Evolutionary conservation across 352 stramenopile genomes (phyloP), one percentile per base, ranked within the genome.

Genomic region (Globisporangium echinulatum): DNA sequence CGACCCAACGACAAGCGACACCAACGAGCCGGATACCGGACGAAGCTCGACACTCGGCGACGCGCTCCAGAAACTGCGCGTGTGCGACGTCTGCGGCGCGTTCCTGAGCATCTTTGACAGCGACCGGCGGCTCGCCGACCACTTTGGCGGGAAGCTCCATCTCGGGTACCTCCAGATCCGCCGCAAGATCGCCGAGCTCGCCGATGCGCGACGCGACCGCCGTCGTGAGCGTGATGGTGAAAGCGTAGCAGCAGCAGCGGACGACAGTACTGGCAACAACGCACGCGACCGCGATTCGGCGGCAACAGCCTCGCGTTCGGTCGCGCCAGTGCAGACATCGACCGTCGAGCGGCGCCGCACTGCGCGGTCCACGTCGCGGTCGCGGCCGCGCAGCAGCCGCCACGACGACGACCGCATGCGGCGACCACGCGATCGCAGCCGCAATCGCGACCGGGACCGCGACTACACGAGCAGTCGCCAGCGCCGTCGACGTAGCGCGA

Each of bases 81-180:
- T 97, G 52, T 97, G 90, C 57, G 87, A 97, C 67, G 85, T 97
- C 40, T 97, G 90, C 59, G 90, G 90, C 6, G 88, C 90, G 4
- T 95, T 96, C 63, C 67, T 97, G 33, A 96, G 87, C 59, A 97
- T 97, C 59, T 97, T 92, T 54, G 90, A 97, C 72, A 96, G 85
- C 51, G 90, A 97, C 55, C 80, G 80, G 3, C 82, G 90, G 14
- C 70, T 97, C 10, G 85, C 86, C 1, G 89, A 97, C 50, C 90
- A 97, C 57, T 97, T 93, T 78, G 85, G 84, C 17, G 90, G 90
- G 19, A 97, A 97, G 67, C 67, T 96, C 36, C 90, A 97, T 47
- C 66, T 97, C 6, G 90, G 90, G 0, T 97, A 94, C 63, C 69
- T 96, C 40, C 79, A 96, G 62, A 96, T 97, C 62, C 67, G 87